These are phyloP conservation scores for Coniochaeta sp. DNA, from an alignment of 2,329 filamentous ascomycete genomes.

Conservation along the genomic window DNA sequence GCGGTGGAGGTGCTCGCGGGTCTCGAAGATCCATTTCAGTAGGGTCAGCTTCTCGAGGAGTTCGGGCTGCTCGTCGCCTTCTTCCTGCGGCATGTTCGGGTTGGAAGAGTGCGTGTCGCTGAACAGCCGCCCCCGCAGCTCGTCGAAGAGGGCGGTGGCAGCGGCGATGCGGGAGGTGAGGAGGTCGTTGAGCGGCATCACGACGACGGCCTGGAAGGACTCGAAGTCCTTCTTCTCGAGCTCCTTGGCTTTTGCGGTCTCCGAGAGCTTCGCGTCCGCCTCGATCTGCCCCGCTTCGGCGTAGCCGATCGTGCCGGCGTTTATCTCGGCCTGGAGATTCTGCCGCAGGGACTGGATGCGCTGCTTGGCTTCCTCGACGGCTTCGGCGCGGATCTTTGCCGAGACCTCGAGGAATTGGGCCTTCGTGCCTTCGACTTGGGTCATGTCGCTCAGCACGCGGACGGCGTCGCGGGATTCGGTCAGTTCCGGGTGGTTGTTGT, in stretches of 20 bases:
- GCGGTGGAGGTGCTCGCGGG: conserved; percentile 78
- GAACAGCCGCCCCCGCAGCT: conserved; percentile 65
- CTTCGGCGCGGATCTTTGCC: conserved; percentile 52
- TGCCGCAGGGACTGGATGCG: conserved; percentile 59
- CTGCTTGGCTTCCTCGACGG: conserved; percentile 39
- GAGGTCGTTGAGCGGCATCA: conserved; percentile 76
- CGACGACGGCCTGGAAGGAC: conserved; percentile 71
- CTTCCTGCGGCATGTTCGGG: conserved; percentile 83
- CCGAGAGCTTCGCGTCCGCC: conserved; percentile 63
- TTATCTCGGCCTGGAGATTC: conserved; percentile 74
- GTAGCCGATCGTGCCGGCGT: conserved; percentile 71
- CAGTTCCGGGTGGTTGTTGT: conserved; percentile 92
- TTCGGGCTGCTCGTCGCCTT: conserved; percentile 92
- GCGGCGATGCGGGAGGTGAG: conserved; percentile 68
- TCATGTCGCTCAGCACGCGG: conserved; percentile 64
- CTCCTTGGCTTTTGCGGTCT: conserved; percentile 64
- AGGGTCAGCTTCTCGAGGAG: conserved; percentile 89
- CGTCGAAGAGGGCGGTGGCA: conserved; percentile 70
- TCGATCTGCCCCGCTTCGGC: conserved; percentile 78
- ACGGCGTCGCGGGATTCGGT: conserved; percentile 68
- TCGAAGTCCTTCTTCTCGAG: conserved; percentile 76
- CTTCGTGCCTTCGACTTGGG: conserved; percentile 64
- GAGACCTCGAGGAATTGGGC: conserved; percentile 50
- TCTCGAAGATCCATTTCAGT: conserved; percentile 95
- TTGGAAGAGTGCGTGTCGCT: conserved; percentile 60